Conservation (phyloP, 305 asterid genomes). For the Fraxinus floribunda region DNA sequence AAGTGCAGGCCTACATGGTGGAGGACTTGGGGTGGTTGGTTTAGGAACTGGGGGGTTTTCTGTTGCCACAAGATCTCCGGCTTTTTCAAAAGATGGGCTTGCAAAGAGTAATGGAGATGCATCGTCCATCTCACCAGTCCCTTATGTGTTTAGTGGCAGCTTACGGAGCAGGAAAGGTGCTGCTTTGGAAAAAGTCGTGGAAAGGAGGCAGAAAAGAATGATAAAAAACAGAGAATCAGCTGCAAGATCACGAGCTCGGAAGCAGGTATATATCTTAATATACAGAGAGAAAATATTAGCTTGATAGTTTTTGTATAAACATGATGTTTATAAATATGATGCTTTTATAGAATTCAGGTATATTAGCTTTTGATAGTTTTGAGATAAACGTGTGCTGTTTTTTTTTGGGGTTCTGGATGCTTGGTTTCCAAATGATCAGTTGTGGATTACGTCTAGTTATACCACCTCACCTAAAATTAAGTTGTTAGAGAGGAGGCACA, state of each 20-base stretch:
- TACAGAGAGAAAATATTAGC: neutral
- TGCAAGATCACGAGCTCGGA: constrained; percentile 97
- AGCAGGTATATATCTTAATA: constrained; percentile 60
- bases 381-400: neutral
- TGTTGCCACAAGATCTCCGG: constrained; percentile 55
- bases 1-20: constrained; percentile 40
- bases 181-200: constrained; percentile 86
- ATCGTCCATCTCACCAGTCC: constrained; percentile 74
- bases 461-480: neutral
- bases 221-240: constrained; percentile 92
- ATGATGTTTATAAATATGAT: neutral
- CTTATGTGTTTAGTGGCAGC: constrained; percentile 68
- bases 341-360: neutral
- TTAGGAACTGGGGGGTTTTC: constrained; percentile 43
- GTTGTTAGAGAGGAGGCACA: neutral
- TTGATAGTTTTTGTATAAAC: neutral
- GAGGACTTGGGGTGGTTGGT: constrained; percentile 62
- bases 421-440: neutral
- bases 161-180: constrained; percentile 70
- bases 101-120: constrained; percentile 69
- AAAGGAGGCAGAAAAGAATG: constrained; percentile 96
- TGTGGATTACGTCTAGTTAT: neutral
- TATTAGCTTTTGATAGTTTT: neutral
- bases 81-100: constrained; percentile 70
- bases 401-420: neutral